Evolutionary conservation across 129 eudicot species (phyloP).

Genomic region (Silybum marianum): DNA sequence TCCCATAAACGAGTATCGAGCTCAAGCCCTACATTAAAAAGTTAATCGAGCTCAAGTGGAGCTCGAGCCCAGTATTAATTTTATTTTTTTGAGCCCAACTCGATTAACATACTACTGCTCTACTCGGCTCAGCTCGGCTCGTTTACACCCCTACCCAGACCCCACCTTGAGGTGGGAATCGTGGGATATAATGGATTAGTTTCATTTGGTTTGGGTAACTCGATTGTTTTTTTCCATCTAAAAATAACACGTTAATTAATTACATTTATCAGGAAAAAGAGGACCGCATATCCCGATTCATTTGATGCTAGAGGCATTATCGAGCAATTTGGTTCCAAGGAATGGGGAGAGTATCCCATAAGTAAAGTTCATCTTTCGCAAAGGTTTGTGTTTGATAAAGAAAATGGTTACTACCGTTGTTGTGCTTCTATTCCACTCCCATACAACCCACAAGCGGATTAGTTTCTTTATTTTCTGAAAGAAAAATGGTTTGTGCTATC

Average conservation of each 20-base stretch:
- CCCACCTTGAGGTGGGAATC: neutral
- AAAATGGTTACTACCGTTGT: constrained; percentile 84
- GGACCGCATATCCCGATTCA: constrained; percentile 38
- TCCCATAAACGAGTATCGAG: no score
- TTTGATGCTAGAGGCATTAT: constrained; percentile 83
- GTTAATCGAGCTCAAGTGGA: no score
- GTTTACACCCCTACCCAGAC: no score
- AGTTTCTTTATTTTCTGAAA: neutral
- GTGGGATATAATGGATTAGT: neutral
- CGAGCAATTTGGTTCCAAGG: constrained; percentile 68
- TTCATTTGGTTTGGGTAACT: neutral
- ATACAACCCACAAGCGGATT: constrained; percentile 40
- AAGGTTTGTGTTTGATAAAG: constrained; percentile 66
- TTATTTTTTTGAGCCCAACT: no score
- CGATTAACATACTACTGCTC: no score
- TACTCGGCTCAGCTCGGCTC: no score
- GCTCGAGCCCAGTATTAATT: no score
- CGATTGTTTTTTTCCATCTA: neutral
- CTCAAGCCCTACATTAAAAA: no score
- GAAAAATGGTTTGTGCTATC: neutral
- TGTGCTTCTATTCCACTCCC: constrained; percentile 88
- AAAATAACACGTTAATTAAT: neutral
- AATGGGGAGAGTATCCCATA: constrained; percentile 91
- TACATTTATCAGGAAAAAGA: constrained; percentile 35
- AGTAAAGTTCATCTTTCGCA: constrained; percentile 86